Evolutionary conservation across 805 yeast genomes (phyloP), one percentile per base, ranked within the genome.

Genomic region (Teunomyces kruisii): DNA sequence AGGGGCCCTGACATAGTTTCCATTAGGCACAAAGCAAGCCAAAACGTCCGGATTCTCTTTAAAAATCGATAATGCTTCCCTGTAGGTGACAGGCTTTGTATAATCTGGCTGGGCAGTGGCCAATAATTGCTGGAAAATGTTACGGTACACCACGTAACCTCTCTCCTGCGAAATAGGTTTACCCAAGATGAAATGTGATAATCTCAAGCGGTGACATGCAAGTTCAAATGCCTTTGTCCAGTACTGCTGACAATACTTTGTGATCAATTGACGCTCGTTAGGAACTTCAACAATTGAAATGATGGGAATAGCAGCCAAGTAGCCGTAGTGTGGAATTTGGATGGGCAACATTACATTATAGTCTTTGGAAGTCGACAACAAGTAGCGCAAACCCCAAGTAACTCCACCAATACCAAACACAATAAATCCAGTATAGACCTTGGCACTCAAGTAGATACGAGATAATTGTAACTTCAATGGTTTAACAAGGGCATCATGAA

Each of bases 1-100:
- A 0, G 99, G 99, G 1, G 90, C 99, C 45, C 98, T 79, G 28
- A 91, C 80, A 56, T 79, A 85, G 39, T 72, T 70, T 3, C 99
- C 99, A 61, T 88, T 85, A 0, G 91, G 91, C 6, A 88, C 81
- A 58, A 86, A 86, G 39, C 79, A 81, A 0, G 86, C 81, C 30
- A 67, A 67, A 0, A 73, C 62, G 1, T 58, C 51, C 0, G 74
- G 65, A 45, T 78, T 63, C 3, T 65, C 66, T 9, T 61, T 56
- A 53, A 83, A 83, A 2, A 71, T 62, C 9, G 57, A 59, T 2
- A 48, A 42, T 0, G 86, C 83, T 39, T 76, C 79, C 2, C 55
- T 47, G 43, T 68, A 62, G 1, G 82, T 68, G 19, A 78, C 78
- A 7, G 94, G 94, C 8, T 64, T 61, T 1, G 78, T 42, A 54